Conservation (phyloP, 116 monocot genomes). For the Phalaenopsis hybrid region DNA sequence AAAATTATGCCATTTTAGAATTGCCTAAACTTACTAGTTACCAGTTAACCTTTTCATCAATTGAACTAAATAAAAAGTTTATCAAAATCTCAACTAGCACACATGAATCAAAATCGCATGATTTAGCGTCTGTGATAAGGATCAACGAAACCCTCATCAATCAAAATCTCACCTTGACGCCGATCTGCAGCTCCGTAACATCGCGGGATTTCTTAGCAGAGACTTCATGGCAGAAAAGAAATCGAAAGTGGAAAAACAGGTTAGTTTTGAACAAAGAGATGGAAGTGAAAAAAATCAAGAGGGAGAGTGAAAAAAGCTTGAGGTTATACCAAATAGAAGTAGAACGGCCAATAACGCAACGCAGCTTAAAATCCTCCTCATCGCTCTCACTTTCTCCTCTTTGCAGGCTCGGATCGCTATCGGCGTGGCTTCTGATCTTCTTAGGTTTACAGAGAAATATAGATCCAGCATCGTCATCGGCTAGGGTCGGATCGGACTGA, state of each 20-base stretch:
- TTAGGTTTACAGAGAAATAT: background rate
- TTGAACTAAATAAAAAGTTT: background rate
- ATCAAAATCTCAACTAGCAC: background rate
- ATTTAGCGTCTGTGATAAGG: background rate
- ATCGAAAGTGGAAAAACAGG: background rate
- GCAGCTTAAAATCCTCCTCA: background rate
- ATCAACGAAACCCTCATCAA: background rate
- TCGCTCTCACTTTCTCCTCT: background rate
- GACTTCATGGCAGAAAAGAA: slow-evolving; percentile 20
- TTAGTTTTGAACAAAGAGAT: background rate
- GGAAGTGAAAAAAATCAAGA: background rate
- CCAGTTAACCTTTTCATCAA: background rate
- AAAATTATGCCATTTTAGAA: background rate
- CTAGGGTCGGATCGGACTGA: too few relatives aligned
- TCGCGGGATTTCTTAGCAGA: slow-evolving; percentile 68
- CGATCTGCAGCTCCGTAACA: slow-evolving; percentile 79
- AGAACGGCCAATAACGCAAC: slow-evolving; percentile 1
- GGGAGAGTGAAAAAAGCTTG: background rate
- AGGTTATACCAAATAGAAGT: background rate
- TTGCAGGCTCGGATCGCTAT: background rate
- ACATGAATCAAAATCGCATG: background rate
- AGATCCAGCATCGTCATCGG: too few relatives aligned
- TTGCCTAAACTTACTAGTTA: background rate
- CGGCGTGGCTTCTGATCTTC: background rate
- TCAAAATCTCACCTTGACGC: slow-evolving; percentile 50